Base-by-base conservation (phyloP, 2,329 filamentous ascomycete species). In the Fusarium sp. region DNA sequence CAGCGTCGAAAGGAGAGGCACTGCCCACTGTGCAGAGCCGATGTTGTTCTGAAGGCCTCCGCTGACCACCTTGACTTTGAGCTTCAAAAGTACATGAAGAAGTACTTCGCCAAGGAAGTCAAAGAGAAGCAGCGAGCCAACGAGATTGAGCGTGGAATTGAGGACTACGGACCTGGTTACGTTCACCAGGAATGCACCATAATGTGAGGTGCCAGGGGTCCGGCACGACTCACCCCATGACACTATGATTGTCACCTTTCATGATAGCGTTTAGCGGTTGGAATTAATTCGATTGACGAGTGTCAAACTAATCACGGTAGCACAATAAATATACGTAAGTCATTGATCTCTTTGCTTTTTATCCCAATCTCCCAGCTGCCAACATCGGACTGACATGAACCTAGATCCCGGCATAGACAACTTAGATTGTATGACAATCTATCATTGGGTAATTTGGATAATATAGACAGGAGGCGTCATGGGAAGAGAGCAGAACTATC, bases 21-120 rank as follows among this genome's bases (percentile, higher is more conserved):
- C 61, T 97, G 95, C 79, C 94, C 95, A 0, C 85, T 97, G 63
- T 97, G 95, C 80, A 88, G 95, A 67, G 88, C 90, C 20, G 88
- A 92, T 67, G 93, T 92, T 0, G 90, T 97, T 13, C 88, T 94
- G 84, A 84, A 88, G 67, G 94, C 94, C 1, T 92, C 93, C 13
- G 52, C 56, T 91, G 92, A 91, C 60, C 92, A 93, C 71, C 87
- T 97, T 22, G 94, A 97, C 78, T 83, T 85, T 25, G 86, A 92
- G 7, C 85, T 95, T 25, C 89, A 91, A 61, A 89, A 87, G 29
- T 96, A 93, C 73, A 83, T 97, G 69, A 90, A 91, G 76, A 91
- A 89, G 68, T 95, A 94, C 82, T 97, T 97, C 74, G 91, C 93
- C 2, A 88, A 88, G 63, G 92, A 94, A 79, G 88, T 90, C 40